phyloP scores from a whole-genome alignment of 2,329 filamentous ascomycete species.

The Penicillium sp. region DNA sequence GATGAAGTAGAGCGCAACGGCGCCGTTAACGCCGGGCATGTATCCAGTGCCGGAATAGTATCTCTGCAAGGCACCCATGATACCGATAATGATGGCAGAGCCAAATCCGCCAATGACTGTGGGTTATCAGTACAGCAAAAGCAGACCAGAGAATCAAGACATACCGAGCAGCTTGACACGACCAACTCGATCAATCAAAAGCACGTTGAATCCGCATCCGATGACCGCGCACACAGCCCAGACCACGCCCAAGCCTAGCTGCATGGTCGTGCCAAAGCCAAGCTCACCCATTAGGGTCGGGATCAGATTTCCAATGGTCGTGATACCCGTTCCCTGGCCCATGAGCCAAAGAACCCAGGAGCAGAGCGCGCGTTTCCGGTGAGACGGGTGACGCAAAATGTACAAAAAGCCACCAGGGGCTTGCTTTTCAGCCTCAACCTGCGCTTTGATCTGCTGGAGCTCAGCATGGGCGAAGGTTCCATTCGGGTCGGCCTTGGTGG shows the following conservation, averaged over 20 bases:
- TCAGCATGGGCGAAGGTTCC: not conserved
- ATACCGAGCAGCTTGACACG: not conserved
- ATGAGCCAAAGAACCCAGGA: not conserved
- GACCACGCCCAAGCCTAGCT: not conserved
- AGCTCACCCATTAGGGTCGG: not conserved
- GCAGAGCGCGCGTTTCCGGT: not conserved
- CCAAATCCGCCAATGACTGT: not conserved
- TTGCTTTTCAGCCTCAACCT: not conserved
- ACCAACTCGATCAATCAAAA: not conserved
- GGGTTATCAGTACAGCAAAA: not conserved
- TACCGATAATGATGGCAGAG: not conserved
- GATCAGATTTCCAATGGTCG: not conserved
- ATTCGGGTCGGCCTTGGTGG: not conserved
- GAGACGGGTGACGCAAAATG: not conserved
- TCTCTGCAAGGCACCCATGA: not conserved
- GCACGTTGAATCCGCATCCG: not conserved
- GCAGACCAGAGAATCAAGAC: constrained; percentile 1
- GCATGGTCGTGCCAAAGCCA: not conserved
- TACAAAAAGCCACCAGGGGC: not conserved
- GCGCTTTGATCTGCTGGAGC: not conserved
- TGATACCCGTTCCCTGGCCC: not conserved
- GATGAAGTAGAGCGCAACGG: constrained; percentile 1
- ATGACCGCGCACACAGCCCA: not conserved
- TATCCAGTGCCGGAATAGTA: not conserved
- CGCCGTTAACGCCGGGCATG: not conserved